Base-by-base conservation (phyloP, 139 green algal species). In the Chlamydomonas sphaeroides region DNA sequence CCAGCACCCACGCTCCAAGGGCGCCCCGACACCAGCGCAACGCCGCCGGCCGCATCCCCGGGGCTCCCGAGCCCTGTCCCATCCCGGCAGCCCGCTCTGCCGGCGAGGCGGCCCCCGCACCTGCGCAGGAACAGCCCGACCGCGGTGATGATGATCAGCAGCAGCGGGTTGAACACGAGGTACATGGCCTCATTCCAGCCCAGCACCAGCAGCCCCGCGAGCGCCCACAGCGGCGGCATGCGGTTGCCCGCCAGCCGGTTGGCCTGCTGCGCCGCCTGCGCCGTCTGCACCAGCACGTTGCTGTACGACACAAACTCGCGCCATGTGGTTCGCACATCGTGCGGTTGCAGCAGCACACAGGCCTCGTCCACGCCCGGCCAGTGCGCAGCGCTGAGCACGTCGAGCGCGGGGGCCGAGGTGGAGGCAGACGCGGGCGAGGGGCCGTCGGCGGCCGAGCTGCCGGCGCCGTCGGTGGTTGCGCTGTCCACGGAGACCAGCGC, bases 121-220 rank as follows among this genome's bases (percentile, higher is more conserved):
- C 77, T 92, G 61, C 83, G 78, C 39, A 70, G 85, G 51, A 95
- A 93, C 28, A 95, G 79, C 57, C 92, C 76, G 4, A 79, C 18
- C 4, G 92, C 3, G 8, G 86, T 35, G 10, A 21, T 84, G 32
- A 91, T 7, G 8, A 98, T 15, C 14, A 98, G 89, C 87, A 86
- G 88, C 35, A 97, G 32, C 0, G 95, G 95, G 91, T 93, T 97
- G 79, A 84, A 92, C 48, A 98, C 80, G 62, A 98, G 75, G 10
- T 88, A 82, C 84, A 97, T 90, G 63, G 95, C 87, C 87, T 99
- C 96, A 85, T 99, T 97, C 85, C 94, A 98, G 48, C 96, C 96
- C 85, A 99, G 91, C 68, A 98, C 73, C 35, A 93, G 42, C 79
- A 99, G 98, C 61, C 95, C 94, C 0, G 80, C 68, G 25, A 99